Conservation (phyloP, 371 early-diverging fungal genomes). For the Basidiobolus meristosporus region DNA sequence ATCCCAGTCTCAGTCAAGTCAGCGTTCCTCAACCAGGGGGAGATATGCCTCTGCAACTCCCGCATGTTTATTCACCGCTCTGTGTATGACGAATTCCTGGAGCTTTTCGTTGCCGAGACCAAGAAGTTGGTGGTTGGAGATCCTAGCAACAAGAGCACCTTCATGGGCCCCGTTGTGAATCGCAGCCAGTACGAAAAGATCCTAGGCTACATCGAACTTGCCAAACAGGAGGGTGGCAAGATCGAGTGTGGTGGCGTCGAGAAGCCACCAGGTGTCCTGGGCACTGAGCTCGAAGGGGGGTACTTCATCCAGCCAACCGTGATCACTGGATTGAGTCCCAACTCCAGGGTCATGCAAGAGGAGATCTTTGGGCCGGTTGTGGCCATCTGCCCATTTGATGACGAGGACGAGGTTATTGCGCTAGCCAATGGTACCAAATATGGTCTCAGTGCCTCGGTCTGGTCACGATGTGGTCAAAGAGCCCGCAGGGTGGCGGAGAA, state of each 20-base stretch:
- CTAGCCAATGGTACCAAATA: constrained; percentile 52
- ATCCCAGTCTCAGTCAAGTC: constrained; percentile 26
- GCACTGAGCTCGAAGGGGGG: constrained; percentile 16
- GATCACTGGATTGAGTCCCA: constrained; percentile 26
- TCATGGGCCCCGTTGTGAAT: constrained; percentile 38
- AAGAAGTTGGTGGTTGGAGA: constrained; percentile 35
- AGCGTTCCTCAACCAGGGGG: constrained; percentile 55
- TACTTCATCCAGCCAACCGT: constrained; percentile 52
- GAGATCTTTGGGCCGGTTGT: constrained; percentile 80
- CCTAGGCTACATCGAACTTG: constrained; percentile 34
- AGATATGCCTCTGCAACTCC: constrained; percentile 35
- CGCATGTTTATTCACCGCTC: constrained; percentile 42
- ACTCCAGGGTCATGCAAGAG: constrained; percentile 37
- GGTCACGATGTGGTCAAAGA: constrained; percentile 36
- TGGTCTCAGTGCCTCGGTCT: constrained; percentile 62
- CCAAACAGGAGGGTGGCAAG: constrained; percentile 36
- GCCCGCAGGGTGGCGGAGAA: constrained; percentile 46
- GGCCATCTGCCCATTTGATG: constrained; percentile 51
- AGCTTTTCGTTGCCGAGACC: constrained; percentile 13
- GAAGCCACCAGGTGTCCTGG: constrained; percentile 1
- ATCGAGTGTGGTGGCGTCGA: constrained; percentile 24
- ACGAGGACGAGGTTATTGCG: constrained; percentile 40
- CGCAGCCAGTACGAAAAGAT: constrained; percentile 48
- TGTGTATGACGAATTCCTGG: constrained; percentile 35
- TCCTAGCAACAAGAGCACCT: constrained; percentile 21